phyloP scores from a whole-genome alignment of 108 stramenopile genomes.

The Cylindrotheca fusiformis region DNA sequence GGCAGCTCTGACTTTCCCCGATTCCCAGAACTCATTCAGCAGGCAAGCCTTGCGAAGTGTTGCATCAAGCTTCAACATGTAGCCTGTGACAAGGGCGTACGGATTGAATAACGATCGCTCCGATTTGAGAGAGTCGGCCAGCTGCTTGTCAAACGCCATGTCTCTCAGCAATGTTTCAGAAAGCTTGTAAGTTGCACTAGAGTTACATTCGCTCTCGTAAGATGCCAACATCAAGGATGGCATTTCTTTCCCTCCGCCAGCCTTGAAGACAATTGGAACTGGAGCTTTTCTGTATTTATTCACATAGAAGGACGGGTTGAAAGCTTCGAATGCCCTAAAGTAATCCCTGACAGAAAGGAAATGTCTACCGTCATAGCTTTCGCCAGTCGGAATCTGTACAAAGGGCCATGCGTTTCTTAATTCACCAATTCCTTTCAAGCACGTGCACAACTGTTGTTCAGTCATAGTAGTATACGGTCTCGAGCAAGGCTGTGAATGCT shows the following conservation, averaged over 20 bases:
- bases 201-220: conserved; percentile 31
- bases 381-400: conserved; percentile 30
- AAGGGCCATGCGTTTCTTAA: conserved; percentile 57
- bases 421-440: too few species aligned
- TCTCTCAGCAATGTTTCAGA: conserved; percentile 21
- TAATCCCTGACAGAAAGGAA: conserved; percentile 13
- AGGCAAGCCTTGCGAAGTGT: conserved; percentile 47
- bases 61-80: conserved; percentile 48
- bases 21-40: conserved; percentile 53
- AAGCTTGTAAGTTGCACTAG: conserved; percentile 8
- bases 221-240: conserved; percentile 12
- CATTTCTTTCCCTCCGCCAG: conserved; percentile 5
- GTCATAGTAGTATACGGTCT: not conserved
- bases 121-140: conserved; percentile 17
- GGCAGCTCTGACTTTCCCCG: conserved; percentile 16
- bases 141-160: conserved; percentile 19
- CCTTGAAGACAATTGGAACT: conserved; percentile 4
- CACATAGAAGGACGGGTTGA: conserved; percentile 35
- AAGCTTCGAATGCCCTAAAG: conserved; percentile 13
- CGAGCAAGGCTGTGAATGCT: conserved; percentile 1
- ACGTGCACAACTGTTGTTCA: too few species aligned
- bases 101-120: conserved; percentile 36
- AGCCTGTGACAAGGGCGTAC: conserved; percentile 43
- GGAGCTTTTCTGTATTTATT: conserved; percentile 38
- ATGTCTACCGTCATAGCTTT: not conserved